Evolutionary conservation across 225 moss, liverwort and hornwort species (phyloP).

Genomic region (Pseudoscleropodium purum): DNA sequence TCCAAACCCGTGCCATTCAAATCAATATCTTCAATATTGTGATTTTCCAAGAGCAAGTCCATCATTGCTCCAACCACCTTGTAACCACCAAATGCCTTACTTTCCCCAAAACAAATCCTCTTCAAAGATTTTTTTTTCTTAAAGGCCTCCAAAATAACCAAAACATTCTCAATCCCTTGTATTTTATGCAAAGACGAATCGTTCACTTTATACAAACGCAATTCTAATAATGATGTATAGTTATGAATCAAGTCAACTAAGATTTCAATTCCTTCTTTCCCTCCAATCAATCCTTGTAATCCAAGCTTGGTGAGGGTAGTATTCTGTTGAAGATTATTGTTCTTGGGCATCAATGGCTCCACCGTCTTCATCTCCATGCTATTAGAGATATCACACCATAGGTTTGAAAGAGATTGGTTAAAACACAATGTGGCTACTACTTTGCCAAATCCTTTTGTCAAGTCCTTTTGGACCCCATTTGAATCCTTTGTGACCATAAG

Average conservation of each 20-base stretch:
- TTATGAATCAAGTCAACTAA: too few species aligned
- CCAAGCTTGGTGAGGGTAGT: neutral
- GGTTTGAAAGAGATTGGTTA: neutral
- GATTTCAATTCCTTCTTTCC: neutral
- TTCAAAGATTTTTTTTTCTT: neutral
- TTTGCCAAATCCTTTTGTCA: neutral
- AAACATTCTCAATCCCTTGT: too few species aligned
- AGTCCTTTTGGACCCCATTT: too few species aligned
- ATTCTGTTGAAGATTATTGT: neutral
- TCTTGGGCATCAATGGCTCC: rapidly evolving
- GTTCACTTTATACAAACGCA: rapidly evolving
- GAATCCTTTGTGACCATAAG: too few species aligned
- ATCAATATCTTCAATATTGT: neutral
- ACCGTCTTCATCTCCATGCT: neutral
- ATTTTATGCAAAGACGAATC: too few species aligned
- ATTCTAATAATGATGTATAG: too few species aligned
- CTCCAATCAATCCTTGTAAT: rapidly evolving
- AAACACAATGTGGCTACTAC: neutral
- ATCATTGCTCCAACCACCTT: neutral
- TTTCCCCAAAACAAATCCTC: rapidly evolving
- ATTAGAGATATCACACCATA: neutral
- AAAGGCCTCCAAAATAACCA: too few species aligned
- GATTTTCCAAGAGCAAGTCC: neutral
- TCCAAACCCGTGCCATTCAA: rapidly evolving
- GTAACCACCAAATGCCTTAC: neutral